Conservation (phyloP, 805 yeast genomes). For the Saccharomycopsis guyanensis region DNA sequence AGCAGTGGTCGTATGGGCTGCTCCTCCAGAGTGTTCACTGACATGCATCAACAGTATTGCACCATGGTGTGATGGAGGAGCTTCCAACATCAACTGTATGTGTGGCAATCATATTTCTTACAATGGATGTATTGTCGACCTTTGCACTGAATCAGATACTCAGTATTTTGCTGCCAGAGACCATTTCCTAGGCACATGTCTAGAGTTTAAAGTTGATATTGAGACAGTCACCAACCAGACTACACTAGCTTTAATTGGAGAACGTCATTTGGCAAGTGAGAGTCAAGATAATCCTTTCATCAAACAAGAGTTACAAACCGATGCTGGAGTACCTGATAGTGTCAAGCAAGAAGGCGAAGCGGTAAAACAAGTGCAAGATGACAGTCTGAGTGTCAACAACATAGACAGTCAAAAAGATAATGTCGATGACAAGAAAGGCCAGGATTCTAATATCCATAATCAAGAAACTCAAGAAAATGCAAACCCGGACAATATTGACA, state of each 20-base stretch:
- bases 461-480: not conserved
- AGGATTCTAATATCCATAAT: not conserved
- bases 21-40: slow-evolving; percentile 47
- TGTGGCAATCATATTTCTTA: slow-evolving; percentile 33
- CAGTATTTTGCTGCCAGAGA: slow-evolving; percentile 28
- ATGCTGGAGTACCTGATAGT: no score
- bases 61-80: slow-evolving; percentile 28
- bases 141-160: slow-evolving; percentile 29
- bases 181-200: slow-evolving; percentile 42
- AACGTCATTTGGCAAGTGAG: no score
- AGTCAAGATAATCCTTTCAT: no score
- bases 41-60: slow-evolving; percentile 35
- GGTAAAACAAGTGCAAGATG: not conserved
- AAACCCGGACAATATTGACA: not conserved
- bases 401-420: not conserved
- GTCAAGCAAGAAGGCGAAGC: not conserved
- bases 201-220: slow-evolving; percentile 21
- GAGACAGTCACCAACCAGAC: slow-evolving; percentile 12
- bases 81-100: slow-evolving; percentile 33
- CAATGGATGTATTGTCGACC: slow-evolving; percentile 38
- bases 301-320: no score
- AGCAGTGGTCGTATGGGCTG: no score
- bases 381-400: no score
- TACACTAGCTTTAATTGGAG: not conserved
- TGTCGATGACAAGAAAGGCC: not conserved